These are phyloP conservation scores for Murraya koenigii DNA, from an alignment of 345 rosid species.

Conservation along the genomic window DNA sequence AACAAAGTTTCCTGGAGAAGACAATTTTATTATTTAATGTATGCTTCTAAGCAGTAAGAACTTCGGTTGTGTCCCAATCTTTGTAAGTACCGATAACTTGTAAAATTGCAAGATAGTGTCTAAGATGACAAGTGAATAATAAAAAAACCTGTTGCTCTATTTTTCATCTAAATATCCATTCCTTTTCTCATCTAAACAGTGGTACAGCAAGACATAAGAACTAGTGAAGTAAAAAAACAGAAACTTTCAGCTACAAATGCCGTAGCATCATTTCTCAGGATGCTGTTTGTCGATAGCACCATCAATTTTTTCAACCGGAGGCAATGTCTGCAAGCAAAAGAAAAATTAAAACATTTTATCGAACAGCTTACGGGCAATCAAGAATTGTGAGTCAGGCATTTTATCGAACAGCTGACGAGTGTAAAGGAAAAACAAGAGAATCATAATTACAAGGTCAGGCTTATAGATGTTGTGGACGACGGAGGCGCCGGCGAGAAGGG, in stretches of 20 bases:
- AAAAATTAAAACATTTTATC: neutral
- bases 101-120: too few species aligned
- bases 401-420: slow-evolving; percentile 39
- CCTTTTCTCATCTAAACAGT: too few species aligned
- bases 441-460: slow-evolving; percentile 53
- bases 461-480: slow-evolving; percentile 64
- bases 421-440: too few species aligned
- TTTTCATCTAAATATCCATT: too few species aligned
- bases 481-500: slow-evolving; percentile 77
- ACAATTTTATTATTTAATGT: too few species aligned
- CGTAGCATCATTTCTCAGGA: neutral
- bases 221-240: neutral
- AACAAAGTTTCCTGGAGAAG: too few species aligned
- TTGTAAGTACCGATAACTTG: too few species aligned
- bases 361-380: neutral
- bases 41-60: too few species aligned
- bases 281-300: slow-evolving; percentile 17
- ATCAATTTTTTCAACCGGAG: slow-evolving; percentile 36
- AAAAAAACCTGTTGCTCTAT: too few species aligned
- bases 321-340: slow-evolving; percentile 41
- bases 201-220: neutral
- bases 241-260: neutral
- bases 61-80: too few species aligned
- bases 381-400: slow-evolving; percentile 22
- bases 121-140: too few species aligned